A percentile compares a stretch with the other conserved stretches of the same genome.
phyloP scores from a whole-genome alignment of 1,139 yeast genomes.

The Yamadazyma taylorii region DNA sequence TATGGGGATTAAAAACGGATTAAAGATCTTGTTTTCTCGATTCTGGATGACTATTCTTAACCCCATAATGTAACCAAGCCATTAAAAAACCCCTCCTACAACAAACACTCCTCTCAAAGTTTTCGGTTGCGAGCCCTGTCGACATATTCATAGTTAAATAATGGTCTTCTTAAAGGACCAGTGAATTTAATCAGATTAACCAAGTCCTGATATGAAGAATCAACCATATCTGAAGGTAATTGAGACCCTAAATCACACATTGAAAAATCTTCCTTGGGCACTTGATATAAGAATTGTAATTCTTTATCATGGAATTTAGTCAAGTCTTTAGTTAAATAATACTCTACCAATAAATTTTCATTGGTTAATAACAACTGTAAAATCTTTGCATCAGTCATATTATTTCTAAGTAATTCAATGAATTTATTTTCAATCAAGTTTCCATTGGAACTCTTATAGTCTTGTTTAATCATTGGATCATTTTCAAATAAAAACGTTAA shows the following conservation, averaged over 20 bases:
- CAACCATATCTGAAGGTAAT: slow-evolving; percentile 9
- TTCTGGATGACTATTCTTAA: too few species aligned
- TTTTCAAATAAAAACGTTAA: slow-evolving; percentile 20
- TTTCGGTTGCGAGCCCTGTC: slow-evolving; percentile 17
- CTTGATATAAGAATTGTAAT: slow-evolving; percentile 25
- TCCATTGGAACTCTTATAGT: slow-evolving; percentile 11
- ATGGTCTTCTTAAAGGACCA: slow-evolving; percentile 27
- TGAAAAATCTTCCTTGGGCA: slow-evolving; percentile 21
- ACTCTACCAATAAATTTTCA: slow-evolving; percentile 26
- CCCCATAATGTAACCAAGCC: too few species aligned
- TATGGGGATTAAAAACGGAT: too few species aligned
- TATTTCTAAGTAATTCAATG: slow-evolving; percentile 17
- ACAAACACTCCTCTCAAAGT: too few species aligned
- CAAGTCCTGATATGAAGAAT: slow-evolving; percentile 11
- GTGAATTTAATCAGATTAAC: slow-evolving; percentile 24
- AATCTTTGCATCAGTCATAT: slow-evolving; percentile 29
- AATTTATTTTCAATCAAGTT: slow-evolving; percentile 13
- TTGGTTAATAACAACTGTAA: slow-evolving; percentile 23
- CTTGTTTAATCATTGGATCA: slow-evolving; percentile 18
- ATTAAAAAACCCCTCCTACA: too few species aligned
- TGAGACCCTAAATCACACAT: slow-evolving; percentile 9
- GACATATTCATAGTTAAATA: slow-evolving; percentile 30
- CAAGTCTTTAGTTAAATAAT: slow-evolving; percentile 25
- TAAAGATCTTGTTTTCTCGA: too few species aligned
- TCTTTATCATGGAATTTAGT: slow-evolving; percentile 36